These are phyloP conservation scores for Daedaleopsis nitida DNA, from an alignment of 768 basidiomycete genomes.

Conservation along the genomic window DNA sequence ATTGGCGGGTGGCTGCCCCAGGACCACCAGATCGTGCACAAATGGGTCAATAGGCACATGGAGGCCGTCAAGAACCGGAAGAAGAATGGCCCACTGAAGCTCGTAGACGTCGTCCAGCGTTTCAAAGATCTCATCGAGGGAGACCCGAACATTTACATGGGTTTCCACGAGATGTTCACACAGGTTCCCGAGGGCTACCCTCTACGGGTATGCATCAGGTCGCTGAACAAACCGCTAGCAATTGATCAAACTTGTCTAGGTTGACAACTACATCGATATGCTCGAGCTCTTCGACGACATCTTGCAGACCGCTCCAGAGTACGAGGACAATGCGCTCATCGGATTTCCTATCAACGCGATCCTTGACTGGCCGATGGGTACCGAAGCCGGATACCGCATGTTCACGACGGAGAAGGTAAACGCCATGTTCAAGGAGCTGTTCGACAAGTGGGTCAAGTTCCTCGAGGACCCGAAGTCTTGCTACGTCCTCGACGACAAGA, in stretches of 20 bases:
- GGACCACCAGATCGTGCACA: slow-evolving; percentile 1
- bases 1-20: slow-evolving; percentile 7
- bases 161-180: neutral
- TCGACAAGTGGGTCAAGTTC: slow-evolving; percentile 51
- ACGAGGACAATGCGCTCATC: slow-evolving; percentile 41
- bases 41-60: slow-evolving; percentile 3
- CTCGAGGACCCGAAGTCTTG: slow-evolving; percentile 46
- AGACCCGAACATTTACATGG: neutral
- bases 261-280: slow-evolving; percentile 45
- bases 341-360: slow-evolving; percentile 51
- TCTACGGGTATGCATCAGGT: too few species aligned
- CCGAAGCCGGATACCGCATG: slow-evolving; percentile 30
- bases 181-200: neutral
- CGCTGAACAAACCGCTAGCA: too few species aligned
- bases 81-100: neutral
- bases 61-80: neutral
- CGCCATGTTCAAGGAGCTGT: slow-evolving; percentile 45
- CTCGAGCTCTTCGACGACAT: slow-evolving; percentile 45
- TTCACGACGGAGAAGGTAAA: slow-evolving; percentile 51
- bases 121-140: slow-evolving; percentile 22
- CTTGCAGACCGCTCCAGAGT: slow-evolving; percentile 44
- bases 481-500: slow-evolving; percentile 39
- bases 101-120: slow-evolving; percentile 24
- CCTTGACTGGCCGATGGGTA: slow-evolving; percentile 48
- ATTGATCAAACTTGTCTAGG: slow-evolving; percentile 20